Percentiles rank a stretch among this genome's conserved stretches.
phyloP scores from a whole-genome alignment of 2,329 filamentous ascomycete genomes.

The Beauveria rudraprayagi region DNA sequence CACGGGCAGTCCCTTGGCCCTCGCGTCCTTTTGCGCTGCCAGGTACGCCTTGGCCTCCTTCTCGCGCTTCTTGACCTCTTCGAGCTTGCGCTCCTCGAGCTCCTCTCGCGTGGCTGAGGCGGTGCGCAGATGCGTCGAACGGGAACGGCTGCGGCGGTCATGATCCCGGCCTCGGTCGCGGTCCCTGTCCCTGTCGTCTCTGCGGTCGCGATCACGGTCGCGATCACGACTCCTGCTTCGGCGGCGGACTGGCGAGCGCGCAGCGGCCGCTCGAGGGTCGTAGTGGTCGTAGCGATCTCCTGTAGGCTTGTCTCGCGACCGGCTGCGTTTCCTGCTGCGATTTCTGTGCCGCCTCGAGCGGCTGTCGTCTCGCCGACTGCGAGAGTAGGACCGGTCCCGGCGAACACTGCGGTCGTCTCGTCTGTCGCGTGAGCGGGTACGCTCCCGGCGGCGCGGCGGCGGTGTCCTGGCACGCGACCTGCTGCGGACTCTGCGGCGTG shows the following conservation, averaged over 20 bases:
- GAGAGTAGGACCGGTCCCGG: constrained; percentile 22
- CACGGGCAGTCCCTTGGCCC: constrained; percentile 49
- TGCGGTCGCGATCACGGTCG: constrained; percentile 15
- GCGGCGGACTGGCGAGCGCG: constrained; percentile 15
- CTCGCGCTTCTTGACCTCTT: constrained; percentile 24
- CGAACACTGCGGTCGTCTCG: constrained; percentile 18
- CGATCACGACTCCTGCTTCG: constrained; percentile 21
- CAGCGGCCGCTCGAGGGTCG: constrained; percentile 23
- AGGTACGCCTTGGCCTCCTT: constrained; percentile 51
- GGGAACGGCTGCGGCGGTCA: constrained; percentile 38
- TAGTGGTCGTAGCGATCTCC: constrained; percentile 22
- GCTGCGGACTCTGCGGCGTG: constrained; percentile 28
- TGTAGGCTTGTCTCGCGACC: constrained; percentile 19
- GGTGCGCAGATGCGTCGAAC: constrained; percentile 27
- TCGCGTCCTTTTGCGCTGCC: constrained; percentile 52
- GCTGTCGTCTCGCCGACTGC: constrained; percentile 24
- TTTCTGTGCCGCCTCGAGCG: constrained; percentile 24
- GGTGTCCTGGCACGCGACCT: constrained; percentile 25
- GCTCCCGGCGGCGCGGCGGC: constrained; percentile 22
- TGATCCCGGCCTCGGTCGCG: constrained; percentile 16
- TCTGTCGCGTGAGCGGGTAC: constrained; percentile 26
- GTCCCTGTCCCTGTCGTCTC: constrained; percentile 10
- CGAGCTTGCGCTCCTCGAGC: constrained; percentile 27
- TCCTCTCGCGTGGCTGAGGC: constrained; percentile 34
- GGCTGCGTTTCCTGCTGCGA: constrained; percentile 17